These are phyloP conservation scores for Penicillium canescens DNA, from an alignment of 495 filamentous ascomycete genomes.

Conservation along the genomic window DNA sequence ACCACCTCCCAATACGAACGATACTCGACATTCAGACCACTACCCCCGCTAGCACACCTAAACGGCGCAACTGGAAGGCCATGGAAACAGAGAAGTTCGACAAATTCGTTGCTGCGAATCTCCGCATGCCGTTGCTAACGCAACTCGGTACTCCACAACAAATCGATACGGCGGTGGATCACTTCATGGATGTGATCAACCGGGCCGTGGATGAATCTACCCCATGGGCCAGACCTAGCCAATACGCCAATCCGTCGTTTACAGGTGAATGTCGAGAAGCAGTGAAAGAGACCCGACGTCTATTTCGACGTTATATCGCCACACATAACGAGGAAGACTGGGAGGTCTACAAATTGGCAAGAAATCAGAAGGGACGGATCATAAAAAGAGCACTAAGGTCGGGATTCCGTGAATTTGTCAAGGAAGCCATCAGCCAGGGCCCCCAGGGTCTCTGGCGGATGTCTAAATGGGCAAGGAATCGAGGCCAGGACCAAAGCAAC, in stretches of 20 bases:
- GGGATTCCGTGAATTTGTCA: neutral
- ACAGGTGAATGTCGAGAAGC: conserved; percentile 11
- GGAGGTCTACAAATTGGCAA: neutral
- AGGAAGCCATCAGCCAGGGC: conserved; percentile 1
- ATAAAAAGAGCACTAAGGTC: neutral
- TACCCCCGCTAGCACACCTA: neutral
- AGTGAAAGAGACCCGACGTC: conserved; percentile 2
- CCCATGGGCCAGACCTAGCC: conserved; percentile 7
- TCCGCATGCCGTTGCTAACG: too few species aligned
- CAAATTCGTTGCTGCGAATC: too few species aligned
- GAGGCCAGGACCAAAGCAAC: neutral
- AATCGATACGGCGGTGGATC: neutral
- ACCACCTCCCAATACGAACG: conserved; percentile 11
- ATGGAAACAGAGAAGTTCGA: conserved; percentile 8
- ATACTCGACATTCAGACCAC: conserved; percentile 1
- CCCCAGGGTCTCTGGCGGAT: conserved; percentile 11
- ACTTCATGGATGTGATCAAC: neutral
- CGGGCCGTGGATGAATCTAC: conserved; percentile 3
- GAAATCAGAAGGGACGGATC: neutral
- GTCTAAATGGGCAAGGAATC: conserved; percentile 12
- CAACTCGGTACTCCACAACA: neutral
- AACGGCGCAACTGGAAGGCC: conserved; percentile 14
- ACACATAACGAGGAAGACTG: neutral
- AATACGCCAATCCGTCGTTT: conserved; percentile 8
- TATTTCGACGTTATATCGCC: neutral